Evolutionary conservation across 371 early-diverging fungal genomes (phyloP).

Genomic region (Chytridium lagenaria): DNA sequence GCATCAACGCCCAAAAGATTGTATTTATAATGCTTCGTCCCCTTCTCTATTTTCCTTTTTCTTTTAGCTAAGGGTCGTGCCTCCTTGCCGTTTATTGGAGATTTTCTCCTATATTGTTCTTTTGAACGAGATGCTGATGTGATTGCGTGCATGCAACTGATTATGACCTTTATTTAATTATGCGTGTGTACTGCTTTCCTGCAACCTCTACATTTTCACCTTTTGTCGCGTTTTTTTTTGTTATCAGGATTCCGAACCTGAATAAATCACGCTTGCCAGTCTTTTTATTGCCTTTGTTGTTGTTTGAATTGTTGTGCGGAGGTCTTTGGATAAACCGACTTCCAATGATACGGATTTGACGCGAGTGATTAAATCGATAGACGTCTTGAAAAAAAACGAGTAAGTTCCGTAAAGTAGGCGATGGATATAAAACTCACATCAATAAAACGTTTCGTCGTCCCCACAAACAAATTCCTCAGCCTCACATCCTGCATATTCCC

Average conservation of each 20-base stretch:
- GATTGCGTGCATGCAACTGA: too few species aligned
- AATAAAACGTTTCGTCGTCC: neutral
- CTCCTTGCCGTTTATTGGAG: too few species aligned
- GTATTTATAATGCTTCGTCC: too few species aligned
- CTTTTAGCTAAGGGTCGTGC: too few species aligned
- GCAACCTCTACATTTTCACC: neutral
- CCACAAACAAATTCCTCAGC: neutral
- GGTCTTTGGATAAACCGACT: neutral
- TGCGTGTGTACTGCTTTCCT: too few species aligned
- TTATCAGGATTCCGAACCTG: neutral
- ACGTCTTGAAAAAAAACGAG: neutral
- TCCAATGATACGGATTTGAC: neutral
- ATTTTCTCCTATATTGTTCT: too few species aligned
- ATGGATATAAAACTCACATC: neutral
- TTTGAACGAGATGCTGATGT: too few species aligned
- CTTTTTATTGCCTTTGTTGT: neutral
- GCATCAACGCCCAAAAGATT: too few species aligned
- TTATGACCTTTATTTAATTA: too few species aligned
- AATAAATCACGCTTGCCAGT: conserved; percentile 1
- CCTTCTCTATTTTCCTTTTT: too few species aligned
- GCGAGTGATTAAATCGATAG: neutral
- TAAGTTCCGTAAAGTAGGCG: neutral
- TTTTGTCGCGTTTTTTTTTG: neutral
- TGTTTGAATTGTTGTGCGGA: neutral
- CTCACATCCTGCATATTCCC: neutral